phyloP scores from a whole-genome alignment of 768 basidiomycete species.

The Trametes sanguinea region DNA sequence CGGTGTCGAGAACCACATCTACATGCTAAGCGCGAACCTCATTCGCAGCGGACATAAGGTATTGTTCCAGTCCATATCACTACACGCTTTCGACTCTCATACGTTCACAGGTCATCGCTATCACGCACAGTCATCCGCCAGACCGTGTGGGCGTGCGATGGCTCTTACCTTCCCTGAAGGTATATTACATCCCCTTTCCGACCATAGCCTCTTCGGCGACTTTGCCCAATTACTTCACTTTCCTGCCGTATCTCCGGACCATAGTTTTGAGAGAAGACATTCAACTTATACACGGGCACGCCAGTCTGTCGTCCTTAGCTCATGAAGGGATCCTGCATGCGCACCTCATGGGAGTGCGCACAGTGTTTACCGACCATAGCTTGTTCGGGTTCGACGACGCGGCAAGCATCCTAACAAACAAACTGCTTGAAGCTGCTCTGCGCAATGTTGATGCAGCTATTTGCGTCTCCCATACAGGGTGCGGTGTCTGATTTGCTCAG shows the following conservation, averaged over 20 bases:
- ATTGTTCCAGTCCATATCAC: conserved; percentile 13
- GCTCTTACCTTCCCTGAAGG: conserved; percentile 84
- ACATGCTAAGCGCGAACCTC: conserved; percentile 84
- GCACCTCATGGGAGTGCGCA: conserved; percentile 81
- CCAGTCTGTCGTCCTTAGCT: conserved; percentile 83
- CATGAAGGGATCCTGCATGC: conserved; percentile 93
- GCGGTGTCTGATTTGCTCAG: conserved; percentile 27
- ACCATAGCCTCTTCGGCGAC: conserved; percentile 93
- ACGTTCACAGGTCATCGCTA: conserved; percentile 75
- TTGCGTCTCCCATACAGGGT: conserved; percentile 98
- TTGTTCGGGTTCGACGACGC: conserved; percentile 97
- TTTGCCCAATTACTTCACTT: conserved; percentile 90
- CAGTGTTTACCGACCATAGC: conserved; percentile 96
- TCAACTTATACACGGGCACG: conserved; percentile 89
- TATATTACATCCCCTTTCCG: conserved; percentile 90
- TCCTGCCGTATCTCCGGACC: conserved; percentile 87
- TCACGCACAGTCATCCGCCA: conserved; percentile 89
- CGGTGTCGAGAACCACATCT: conserved; percentile 96
- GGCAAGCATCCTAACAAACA: conserved; percentile 96
- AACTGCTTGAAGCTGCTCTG: conserved; percentile 83
- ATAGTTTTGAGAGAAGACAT: conserved; percentile 88
- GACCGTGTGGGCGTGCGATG: conserved; percentile 89
- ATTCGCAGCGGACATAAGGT: conserved; percentile 86
- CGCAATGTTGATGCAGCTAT: conserved; percentile 93
- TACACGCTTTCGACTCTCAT: neutral